A percentile compares a stretch with the other conserved stretches of the same genome.
phyloP scores from a whole-genome alignment of 2,329 filamentous ascomycete genomes.

The Thielaviopsis cerberus region DNA sequence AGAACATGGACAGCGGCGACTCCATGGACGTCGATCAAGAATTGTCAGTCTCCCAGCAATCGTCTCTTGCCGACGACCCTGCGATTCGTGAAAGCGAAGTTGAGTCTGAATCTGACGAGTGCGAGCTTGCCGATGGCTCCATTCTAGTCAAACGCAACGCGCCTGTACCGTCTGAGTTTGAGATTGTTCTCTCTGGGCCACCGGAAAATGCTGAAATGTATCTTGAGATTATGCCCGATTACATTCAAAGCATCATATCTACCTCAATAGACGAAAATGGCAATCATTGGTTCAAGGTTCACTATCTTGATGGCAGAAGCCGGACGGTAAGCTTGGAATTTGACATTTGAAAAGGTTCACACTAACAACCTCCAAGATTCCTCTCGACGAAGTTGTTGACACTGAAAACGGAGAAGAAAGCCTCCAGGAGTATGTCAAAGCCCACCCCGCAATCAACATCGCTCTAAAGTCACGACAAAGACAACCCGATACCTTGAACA shows the following conservation, averaged over 20 bases:
- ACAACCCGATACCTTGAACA: neutral
- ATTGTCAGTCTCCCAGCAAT: neutral
- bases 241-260: slow-evolving; percentile 21
- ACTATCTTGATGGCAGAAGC: slow-evolving; percentile 28
- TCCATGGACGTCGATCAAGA: neutral
- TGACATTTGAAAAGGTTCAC: neutral
- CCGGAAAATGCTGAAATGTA: slow-evolving; percentile 16
- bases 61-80: neutral
- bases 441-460: neutral
- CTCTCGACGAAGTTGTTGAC: slow-evolving; percentile 17
- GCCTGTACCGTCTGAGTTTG: slow-evolving; percentile 1
- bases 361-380: slow-evolving; percentile 15
- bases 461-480: neutral
- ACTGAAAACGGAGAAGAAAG: slow-evolving; percentile 19
- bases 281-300: slow-evolving; percentile 20
- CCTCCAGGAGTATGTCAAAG: slow-evolving; percentile 14
- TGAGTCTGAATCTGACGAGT: neutral
- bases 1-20: neutral
- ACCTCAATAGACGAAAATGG: slow-evolving; percentile 16
- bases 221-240: slow-evolving; percentile 18
- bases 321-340: slow-evolving; percentile 23
- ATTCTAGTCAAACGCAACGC: neutral
- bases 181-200: slow-evolving; percentile 9
- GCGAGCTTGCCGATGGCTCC: neutral
- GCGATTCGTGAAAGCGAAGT: neutral